A percentile compares a stretch with the other conserved stretches of the same genome.
Conservation (phyloP, 1,284 basidiomycete species). For the Mixia osmundae region DNA sequence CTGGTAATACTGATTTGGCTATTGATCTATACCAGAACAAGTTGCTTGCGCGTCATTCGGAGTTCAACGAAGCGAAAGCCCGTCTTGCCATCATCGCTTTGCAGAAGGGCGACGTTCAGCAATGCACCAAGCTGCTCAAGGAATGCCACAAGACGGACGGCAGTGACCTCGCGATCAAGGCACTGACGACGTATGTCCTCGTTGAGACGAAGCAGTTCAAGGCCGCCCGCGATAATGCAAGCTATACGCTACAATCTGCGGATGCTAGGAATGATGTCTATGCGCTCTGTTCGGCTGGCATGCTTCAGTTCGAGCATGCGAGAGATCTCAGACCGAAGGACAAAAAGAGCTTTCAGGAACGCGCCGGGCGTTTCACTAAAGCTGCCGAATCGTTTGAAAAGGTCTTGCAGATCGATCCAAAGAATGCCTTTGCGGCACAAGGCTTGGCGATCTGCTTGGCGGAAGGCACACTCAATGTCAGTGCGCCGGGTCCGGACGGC, state of each 20-base stretch:
- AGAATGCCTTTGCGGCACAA: conserved; percentile 72
- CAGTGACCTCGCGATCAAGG: conserved; percentile 43
- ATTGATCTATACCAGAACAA: conserved; percentile 55
- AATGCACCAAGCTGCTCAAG: conserved; percentile 66
- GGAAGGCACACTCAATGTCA: conserved; percentile 48
- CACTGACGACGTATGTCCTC: conserved; percentile 65
- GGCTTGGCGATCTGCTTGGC: conserved; percentile 76
- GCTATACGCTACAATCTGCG: conserved; percentile 52
- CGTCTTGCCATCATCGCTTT: conserved; percentile 58
- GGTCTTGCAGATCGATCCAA: conserved; percentile 52
- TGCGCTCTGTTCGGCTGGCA: conserved; percentile 63
- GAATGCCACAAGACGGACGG: conserved; percentile 50
- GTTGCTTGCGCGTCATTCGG: conserved; percentile 58
- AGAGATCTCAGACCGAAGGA: conserved; percentile 36
- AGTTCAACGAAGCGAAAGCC: conserved; percentile 88
- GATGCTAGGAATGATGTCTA: conserved; percentile 60
- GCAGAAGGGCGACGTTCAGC: conserved; percentile 40
- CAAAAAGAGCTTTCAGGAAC: conserved; percentile 42
- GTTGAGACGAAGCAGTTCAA: conserved; percentile 44
- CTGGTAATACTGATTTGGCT: conserved; percentile 42
- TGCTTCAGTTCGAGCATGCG: conserved; percentile 57
- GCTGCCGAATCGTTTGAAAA: conserved; percentile 76
- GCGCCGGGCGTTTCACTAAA: conserved; percentile 48
- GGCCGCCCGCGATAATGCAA: conserved; percentile 61
- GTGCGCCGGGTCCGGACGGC: conserved; percentile 17